Evolutionary conservation across 2,329 filamentous ascomycete genomes (phyloP), one percentile per base, ranked within the genome.

Genomic region (Ophiostoma perfectum): DNA sequence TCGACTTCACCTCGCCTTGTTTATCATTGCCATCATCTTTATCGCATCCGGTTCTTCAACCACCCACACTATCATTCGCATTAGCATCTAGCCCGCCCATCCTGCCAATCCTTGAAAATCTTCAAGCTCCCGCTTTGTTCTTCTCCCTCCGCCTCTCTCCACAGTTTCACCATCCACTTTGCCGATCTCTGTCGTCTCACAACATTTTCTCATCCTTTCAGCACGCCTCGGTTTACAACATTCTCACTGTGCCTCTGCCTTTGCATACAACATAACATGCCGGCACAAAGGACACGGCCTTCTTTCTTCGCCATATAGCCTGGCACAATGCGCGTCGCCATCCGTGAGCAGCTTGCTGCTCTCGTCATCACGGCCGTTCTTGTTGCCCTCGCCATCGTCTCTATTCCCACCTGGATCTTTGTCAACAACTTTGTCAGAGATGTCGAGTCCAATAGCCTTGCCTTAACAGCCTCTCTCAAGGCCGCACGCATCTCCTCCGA

Each of bases 381-480:
- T 69, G 80, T 90, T 69, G 88, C 89, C 67, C 84, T 97, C 71
- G 87, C 89, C 68, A 87, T 96, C 71, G 84, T 97, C 70, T 88
- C 92, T 16, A 85, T 97, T 71, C 91, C 93, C 74, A 91, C 89
- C 76, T 86, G 84, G 84, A 77, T 86, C 69, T 86, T 82, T 72
- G 83, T 86, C 74, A 82, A 86, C 73, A 76, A 78, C 70, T 86
- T 85, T 73, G 83, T 86, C 71, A 72, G 80, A 72, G 75, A 78
- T 66, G 81, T 87, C 72, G 80, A 84, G 75, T 78, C 85, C 12
- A 82, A 85, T 66, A 85, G 88, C 66, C 85, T 97, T 64, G 81
- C 88, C 39, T 82, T 97, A 71, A 92, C 92, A 1, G 93, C 93
- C 6, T 93, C 90, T 2, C 87, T 97, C 75, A 97, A 97, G 78